A percentile compares a stretch with the other conserved stretches of the same genome.
phyloP scores from a whole-genome alignment of 2,329 filamentous ascomycete genomes.

The Penicillium hordei region DNA sequence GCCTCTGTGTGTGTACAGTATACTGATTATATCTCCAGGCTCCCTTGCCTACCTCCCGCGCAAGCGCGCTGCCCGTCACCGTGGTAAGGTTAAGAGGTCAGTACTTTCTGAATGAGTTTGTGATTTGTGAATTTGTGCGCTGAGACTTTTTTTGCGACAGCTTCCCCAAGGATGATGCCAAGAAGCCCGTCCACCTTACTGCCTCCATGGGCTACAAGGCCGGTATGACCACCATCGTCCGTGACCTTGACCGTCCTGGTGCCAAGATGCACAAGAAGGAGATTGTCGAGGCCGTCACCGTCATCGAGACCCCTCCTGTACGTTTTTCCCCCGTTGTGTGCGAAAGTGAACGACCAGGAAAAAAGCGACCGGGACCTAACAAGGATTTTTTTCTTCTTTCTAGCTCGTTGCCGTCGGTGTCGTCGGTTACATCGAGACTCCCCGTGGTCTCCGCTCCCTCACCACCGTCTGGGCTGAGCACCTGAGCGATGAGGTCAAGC shows the following conservation, averaged over 20 bases:
- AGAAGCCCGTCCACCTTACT: slow-evolving; percentile 99
- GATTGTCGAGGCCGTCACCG: slow-evolving; percentile 81
- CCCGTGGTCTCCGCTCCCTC: slow-evolving; percentile 97
- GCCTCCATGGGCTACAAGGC: slow-evolving; percentile 99
- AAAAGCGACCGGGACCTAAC: slow-evolving; percentile 20
- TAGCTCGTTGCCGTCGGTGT: slow-evolving; percentile 99
- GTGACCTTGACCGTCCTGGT: slow-evolving; percentile 97
- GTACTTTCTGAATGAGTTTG: slow-evolving; percentile 29
- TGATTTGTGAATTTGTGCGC: slow-evolving; percentile 26
- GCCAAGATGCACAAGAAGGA: slow-evolving; percentile 99
- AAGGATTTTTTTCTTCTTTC: slow-evolving; percentile 19
- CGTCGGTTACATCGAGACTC: slow-evolving; percentile 99
- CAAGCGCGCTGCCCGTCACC: slow-evolving; percentile 91
- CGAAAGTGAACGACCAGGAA: not conserved
- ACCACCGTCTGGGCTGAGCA: slow-evolving; percentile 99
- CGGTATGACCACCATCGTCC: slow-evolving; percentile 99
- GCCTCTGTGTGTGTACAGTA: slow-evolving; percentile 25
- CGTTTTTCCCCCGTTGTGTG: slow-evolving; percentile 43
- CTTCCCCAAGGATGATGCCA: slow-evolving; percentile 99
- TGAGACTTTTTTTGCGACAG: slow-evolving; percentile 51
- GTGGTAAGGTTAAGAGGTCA: slow-evolving; percentile 98
- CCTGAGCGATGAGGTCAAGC: slow-evolving; percentile 96
- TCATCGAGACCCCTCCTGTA: slow-evolving; percentile 95
- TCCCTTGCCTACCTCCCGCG: slow-evolving; percentile 83
- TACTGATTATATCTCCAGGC: slow-evolving; percentile 43